A percentile compares a stretch with the other conserved stretches of the same genome.
phyloP scores from a whole-genome alignment of 192 early-diverging fungal species.

The Oehlia diaphana region DNA sequence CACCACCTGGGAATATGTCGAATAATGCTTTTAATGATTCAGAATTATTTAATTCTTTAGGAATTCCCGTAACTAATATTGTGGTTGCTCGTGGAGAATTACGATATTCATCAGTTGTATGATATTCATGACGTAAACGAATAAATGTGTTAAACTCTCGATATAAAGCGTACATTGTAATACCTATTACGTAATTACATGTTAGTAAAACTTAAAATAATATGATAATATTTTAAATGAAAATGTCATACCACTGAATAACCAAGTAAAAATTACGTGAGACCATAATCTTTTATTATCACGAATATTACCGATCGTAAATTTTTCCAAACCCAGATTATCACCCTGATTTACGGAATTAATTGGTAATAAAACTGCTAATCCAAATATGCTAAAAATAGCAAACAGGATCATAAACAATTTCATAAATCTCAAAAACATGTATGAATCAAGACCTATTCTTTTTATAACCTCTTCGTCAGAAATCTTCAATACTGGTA shows the following conservation, averaged over 20 bases:
- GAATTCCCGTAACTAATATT: conserved; percentile 71
- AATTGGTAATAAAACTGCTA: conserved; percentile 68
- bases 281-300: conserved; percentile 63
- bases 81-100: conserved; percentile 56
- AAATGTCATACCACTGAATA: conserved; percentile 47
- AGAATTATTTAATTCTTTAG: conserved; percentile 54
- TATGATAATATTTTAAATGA: neutral
- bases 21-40: conserved; percentile 53
- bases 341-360: conserved; percentile 57
- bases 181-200: conserved; percentile 30
- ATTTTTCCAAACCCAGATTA: conserved; percentile 51
- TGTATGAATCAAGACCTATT: conserved; percentile 75
- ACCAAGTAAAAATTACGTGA: conserved; percentile 58
- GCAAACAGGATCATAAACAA: conserved; percentile 63
- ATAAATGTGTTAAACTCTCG: conserved; percentile 61
- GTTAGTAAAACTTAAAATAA: neutral
- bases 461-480: conserved; percentile 56
- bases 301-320: conserved; percentile 75
- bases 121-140: conserved; percentile 62
- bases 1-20: conserved; percentile 68
- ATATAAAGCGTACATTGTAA: conserved; percentile 37
- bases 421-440: conserved; percentile 74
- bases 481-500: conserved; percentile 48
- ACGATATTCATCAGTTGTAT: conserved; percentile 51
- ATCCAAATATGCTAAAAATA: conserved; percentile 53